Percentiles rank a stretch among this genome's conserved stretches.
phyloP scores from a whole-genome alignment of 2,329 filamentous ascomycete genomes.

The Fusarium sacchari region DNA sequence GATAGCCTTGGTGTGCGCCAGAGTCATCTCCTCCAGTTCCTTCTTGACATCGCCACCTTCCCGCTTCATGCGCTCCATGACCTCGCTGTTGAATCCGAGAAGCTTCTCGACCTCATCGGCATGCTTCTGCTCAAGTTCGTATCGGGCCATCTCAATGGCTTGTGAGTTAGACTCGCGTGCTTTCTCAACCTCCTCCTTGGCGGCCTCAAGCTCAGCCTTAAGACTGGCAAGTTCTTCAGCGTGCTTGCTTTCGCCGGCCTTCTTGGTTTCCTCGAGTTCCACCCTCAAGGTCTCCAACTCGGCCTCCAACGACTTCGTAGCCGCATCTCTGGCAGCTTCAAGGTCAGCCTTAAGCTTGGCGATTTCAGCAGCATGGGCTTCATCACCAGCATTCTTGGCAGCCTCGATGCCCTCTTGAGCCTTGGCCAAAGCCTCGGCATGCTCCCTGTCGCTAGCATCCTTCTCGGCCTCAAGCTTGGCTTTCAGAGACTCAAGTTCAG shows the following conservation, averaged over 20 bases:
- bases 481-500: slow-evolving; percentile 55
- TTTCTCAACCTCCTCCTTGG: slow-evolving; percentile 56
- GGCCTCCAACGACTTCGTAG: slow-evolving; percentile 47
- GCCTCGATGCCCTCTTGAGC: slow-evolving; percentile 47
- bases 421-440: slow-evolving; percentile 44
- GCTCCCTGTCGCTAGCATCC: slow-evolving; percentile 50
- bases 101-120: slow-evolving; percentile 60
- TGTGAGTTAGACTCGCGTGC: slow-evolving; percentile 55
- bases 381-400: slow-evolving; percentile 45
- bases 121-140: slow-evolving; percentile 57
- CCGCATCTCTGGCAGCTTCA: slow-evolving; percentile 43
- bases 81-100: slow-evolving; percentile 54
- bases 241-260: slow-evolving; percentile 50
- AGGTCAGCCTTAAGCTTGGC: slow-evolving; percentile 48
- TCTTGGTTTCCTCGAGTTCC: slow-evolving; percentile 56
- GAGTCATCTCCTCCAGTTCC: slow-evolving; percentile 57
- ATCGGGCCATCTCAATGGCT: slow-evolving; percentile 57
- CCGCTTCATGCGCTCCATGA: slow-evolving; percentile 53
- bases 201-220: slow-evolving; percentile 40
- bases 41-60: slow-evolving; percentile 51
- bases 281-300: slow-evolving; percentile 54
- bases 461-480: slow-evolving; percentile 56
- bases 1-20: slow-evolving; percentile 51
- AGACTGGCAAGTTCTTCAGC: slow-evolving; percentile 49
- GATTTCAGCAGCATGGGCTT: slow-evolving; percentile 46